Base-by-base conservation (phyloP, 2,329 filamentous ascomycete genomes). In the Bipolaris oryzae region DNA sequence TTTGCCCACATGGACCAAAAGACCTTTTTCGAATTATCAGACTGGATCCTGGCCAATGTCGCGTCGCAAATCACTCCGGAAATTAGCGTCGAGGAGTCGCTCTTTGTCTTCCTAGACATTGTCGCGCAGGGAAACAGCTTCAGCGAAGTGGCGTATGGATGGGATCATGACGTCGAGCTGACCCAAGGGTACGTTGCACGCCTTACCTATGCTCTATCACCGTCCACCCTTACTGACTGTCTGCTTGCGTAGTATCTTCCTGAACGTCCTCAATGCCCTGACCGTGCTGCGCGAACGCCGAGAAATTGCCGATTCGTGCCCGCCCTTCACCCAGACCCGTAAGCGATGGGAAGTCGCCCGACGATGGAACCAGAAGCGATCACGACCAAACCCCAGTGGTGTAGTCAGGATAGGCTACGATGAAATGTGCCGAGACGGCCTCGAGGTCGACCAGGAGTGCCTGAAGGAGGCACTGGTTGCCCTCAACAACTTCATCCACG, bases 401-500 rank as follows among this genome's bases (percentile, higher is more conserved):
- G 57, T 70, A 2, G 59, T 74, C 50, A 71, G 70, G 56, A 67
- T 76, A 25, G 74, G 73, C 18, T 73, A 73, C 52, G 71, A 75
- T 34, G 61, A 64, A 38, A 66, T 68, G 66, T 63, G 59, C 35
- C 67, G 67, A 25, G 70, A 70, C 48, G 73, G 72, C 11, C 62
- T 76, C 43, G 72, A 75, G 25, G 60, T 76, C 42, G 66, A 68
- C 48, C 70, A 75, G 51, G 70, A 75, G 35, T 57, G 59, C 34
- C 56, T 76, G 31, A 70, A 69, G 37, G 58, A 71, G 55, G 73
- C 72, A 7, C 57, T 76, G 51, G 69, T 70, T 51, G 72, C 73
- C 10, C 50, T 76, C 39, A 75, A 76, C 61, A 75, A 75, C 62
- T 76, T 75, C 63, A 75, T 76, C 61, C 68, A 75, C 31, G 73